Percentiles rank a stretch among this genome's conserved stretches.
Conservation (phyloP, 495 filamentous ascomycete species). For the Annulohypoxylon moriforme region DNA sequence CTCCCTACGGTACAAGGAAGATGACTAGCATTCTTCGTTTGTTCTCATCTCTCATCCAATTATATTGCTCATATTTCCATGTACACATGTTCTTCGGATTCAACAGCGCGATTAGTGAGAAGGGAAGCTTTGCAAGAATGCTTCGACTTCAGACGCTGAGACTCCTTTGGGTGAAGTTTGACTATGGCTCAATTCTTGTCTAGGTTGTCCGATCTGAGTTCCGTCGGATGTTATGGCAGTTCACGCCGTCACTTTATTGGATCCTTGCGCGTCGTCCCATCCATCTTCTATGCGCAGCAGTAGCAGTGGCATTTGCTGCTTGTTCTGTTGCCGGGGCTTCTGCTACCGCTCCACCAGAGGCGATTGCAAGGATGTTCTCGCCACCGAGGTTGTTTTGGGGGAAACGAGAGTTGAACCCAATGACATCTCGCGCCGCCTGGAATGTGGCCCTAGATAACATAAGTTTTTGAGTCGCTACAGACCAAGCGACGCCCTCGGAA, state of each 20-base stretch:
- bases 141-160: not conserved
- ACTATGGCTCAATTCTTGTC: not conserved
- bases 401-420: slow-evolving; percentile 73
- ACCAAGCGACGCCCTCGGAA: slow-evolving; percentile 69
- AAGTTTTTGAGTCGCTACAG: slow-evolving; percentile 65
- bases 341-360: not conserved
- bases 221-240: not conserved
- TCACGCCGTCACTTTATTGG: not conserved
- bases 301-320: slow-evolving; percentile 5
- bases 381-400: slow-evolving; percentile 67
- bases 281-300: slow-evolving; percentile 6
- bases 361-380: slow-evolving; percentile 63
- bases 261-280: not conserved
- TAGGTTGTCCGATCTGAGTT: not conserved
- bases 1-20: slow-evolving; percentile 16
- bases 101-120: not conserved
- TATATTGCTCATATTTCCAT: slow-evolving; percentile 1
- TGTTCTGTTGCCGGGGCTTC: not conserved
- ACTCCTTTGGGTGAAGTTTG: not conserved
- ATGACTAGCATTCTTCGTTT: slow-evolving; percentile 30
- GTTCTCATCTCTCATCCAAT: slow-evolving; percentile 15
- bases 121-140: not conserved
- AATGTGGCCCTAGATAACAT: slow-evolving; percentile 64
- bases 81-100: not conserved
- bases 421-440: slow-evolving; percentile 64